phyloP scores from a whole-genome alignment of 2,329 filamentous ascomycete genomes.

The Fusarium concolor region DNA sequence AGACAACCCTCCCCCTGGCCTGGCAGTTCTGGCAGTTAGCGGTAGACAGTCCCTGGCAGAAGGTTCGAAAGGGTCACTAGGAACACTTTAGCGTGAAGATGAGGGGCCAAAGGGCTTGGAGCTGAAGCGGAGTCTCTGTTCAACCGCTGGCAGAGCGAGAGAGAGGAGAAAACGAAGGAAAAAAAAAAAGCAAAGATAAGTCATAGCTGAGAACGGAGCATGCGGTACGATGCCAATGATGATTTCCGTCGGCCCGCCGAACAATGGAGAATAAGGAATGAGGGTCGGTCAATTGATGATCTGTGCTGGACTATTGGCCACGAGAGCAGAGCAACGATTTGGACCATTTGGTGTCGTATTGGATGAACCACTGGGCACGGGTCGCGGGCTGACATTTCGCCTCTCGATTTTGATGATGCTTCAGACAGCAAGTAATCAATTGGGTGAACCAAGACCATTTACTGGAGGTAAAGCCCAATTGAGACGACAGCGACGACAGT shows the following conservation, averaged over 20 bases:
- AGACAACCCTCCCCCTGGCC: conserved; percentile 12
- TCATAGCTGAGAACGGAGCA: background rate
- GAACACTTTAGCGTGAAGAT: conserved; percentile 35
- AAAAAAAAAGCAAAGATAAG: background rate
- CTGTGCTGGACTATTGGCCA: conserved; percentile 10
- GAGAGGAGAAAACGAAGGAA: background rate
- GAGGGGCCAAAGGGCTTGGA: conserved; percentile 13
- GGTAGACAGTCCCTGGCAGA: conserved; percentile 28
- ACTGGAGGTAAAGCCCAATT: conserved; percentile 4
- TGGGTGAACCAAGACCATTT: conserved; percentile 16
- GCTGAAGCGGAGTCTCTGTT: conserved; percentile 8
- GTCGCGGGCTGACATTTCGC: conserved; percentile 8
- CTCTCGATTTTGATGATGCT: conserved; percentile 23
- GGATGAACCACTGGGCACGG: conserved; percentile 20
- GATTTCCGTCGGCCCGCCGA: conserved; percentile 11
- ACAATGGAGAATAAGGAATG: background rate
- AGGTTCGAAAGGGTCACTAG: conserved; percentile 33
- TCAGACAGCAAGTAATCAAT: conserved; percentile 6
- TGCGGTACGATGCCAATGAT: conserved; percentile 5
- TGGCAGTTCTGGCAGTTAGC: conserved; percentile 33
- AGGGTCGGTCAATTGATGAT: conserved; percentile 16
- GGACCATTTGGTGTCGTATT: background rate
- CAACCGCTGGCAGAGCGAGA: conserved; percentile 10
- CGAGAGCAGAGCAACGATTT: conserved; percentile 6
- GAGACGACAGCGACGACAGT: background rate